Evolutionary conservation across 495 filamentous ascomycete species (phyloP), one percentile per base, ranked within the genome.

Genomic region (Sabuloglossum arenarium): DNA sequence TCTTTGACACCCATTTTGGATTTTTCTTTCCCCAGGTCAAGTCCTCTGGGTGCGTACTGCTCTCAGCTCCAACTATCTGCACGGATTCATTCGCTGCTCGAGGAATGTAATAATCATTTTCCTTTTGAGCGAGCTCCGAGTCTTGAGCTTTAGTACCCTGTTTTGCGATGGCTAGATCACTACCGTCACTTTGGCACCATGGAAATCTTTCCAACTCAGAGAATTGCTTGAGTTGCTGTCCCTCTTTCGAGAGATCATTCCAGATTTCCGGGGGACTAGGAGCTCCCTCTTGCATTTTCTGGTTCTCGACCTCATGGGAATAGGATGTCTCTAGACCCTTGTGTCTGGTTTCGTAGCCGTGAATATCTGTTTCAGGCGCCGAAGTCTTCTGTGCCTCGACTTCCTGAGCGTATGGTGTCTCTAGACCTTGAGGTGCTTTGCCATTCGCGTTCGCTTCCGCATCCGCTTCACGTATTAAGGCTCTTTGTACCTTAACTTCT

Each of bases 351-450:
- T 16, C 24, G 14, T 55, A 55, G 9, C 53, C 53, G 53, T 55
- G n/a, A 14, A 34, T 34, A 25, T 49, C 47, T 25, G 23, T 25
- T 25, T 52, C 47, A 11, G 11, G 11, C 23, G 11, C 47, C 11
- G 12, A 11, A 11, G 23, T 11, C n/a, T 51, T 29, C 47, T 29
- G 47, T 9, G 21, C 31, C 23, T 23, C 54, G 3, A 49, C 24
- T 51, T 53, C 54, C 19, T 14, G 34, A 31, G 25, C 39, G 24
- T 53, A 27, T 23, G 21, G 24, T 49, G 42, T 53, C 42, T 53
- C 54, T 31, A 28, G 24, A 27, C 39, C 65, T 51, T 68, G 65
- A 8, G 69, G 67, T 51, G 68, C 61, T 29, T 63, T 64, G 31
- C 63, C 68, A 59, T 68, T 69, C 31, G 65, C 62, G 53, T 27